Evolutionary conservation across 345 rosid species (phyloP), one percentile per base, ranked within the genome.

Genomic region (Populus davidiana): DNA sequence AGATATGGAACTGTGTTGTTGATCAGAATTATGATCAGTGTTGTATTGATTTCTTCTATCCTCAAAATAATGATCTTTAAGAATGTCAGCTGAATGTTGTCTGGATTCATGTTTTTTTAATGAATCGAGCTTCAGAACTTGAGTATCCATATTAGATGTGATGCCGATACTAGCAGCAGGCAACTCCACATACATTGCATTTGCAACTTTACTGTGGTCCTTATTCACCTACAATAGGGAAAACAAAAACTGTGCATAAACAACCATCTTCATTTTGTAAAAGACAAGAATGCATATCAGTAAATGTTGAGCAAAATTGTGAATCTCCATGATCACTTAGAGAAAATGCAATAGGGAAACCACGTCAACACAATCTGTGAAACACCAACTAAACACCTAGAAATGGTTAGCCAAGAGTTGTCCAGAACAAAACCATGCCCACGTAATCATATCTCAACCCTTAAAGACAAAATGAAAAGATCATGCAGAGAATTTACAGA

Each of bases 1-100:
- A 56, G 86, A 83, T 77, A 78, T 70, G 25, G 87, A 88, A 56
- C 79, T 89, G 35, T 38, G 70, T 62, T 25, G 77, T 76, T 78
- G 79, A 78, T 44, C 80, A 81, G 67, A 73, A 64, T 64, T 74
- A 63, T 70, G 72, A 73, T 61, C 79, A 73, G 77, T n/a, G 59
- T 6, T 72, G 62, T 62, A 47, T 70, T 70, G 63, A 61, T 36
- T 71, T 33, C 2, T 79, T 59, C 77, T 71, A 56, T 71, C 75
- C 23, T 39, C 31, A 29, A 75, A 36, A 61, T 79, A 73, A 69
- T 18, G 66, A 67, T 72, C 71, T 63, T 85, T 80, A 6, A 29
- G 29, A 63, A 74, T 87, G 27, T 72, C 75, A 52, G 64, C 20
- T 75, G 82, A 64, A 80, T 20, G 79, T 70, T 76, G 76, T 78